phyloP scores from a whole-genome alignment of 2,329 filamentous ascomycete species.

The Thermochaetoides dissita region DNA sequence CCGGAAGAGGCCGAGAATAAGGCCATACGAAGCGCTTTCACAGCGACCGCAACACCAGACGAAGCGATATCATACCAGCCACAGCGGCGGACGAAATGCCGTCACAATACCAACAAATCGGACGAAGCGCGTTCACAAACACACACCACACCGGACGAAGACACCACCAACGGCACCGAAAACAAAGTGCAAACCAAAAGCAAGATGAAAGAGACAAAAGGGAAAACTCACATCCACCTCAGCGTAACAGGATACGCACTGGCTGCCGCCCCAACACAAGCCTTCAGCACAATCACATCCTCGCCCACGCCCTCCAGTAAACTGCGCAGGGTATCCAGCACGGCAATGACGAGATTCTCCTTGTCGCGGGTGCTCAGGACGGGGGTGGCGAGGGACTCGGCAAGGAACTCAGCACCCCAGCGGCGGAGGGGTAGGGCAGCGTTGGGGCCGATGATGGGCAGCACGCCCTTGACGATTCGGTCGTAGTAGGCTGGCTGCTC shows the following conservation, averaged over 20 bases:
- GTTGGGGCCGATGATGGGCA: conserved; percentile 73
- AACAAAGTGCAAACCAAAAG: no score
- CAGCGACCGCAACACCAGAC: no score
- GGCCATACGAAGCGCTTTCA: no score
- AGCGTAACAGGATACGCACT: conserved; percentile 89
- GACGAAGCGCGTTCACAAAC: no score
- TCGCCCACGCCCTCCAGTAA: conserved; percentile 59
- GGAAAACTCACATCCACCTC: conserved; percentile 73
- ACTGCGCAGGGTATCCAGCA: conserved; percentile 61
- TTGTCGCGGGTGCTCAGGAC: conserved; percentile 64
- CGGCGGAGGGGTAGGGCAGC: conserved; percentile 68
- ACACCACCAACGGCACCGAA: no score
- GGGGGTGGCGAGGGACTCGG: conserved; percentile 92
- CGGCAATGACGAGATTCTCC: conserved; percentile 60
- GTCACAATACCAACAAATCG: no score
- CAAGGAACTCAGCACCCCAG: conserved; percentile 94
- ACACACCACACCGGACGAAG: no score
- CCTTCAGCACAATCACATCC: conserved; percentile 70
- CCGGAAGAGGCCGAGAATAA: no score
- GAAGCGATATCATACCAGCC: no score
- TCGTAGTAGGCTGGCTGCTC: conserved; percentile 78
- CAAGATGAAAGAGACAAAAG: background rate
- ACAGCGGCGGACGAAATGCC: no score
- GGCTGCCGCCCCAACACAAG: conserved; percentile 73
- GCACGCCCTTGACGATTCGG: conserved; percentile 78